Base-by-base conservation (phyloP, 768 basidiomycete species). In the Lentinus brumalis region DNA sequence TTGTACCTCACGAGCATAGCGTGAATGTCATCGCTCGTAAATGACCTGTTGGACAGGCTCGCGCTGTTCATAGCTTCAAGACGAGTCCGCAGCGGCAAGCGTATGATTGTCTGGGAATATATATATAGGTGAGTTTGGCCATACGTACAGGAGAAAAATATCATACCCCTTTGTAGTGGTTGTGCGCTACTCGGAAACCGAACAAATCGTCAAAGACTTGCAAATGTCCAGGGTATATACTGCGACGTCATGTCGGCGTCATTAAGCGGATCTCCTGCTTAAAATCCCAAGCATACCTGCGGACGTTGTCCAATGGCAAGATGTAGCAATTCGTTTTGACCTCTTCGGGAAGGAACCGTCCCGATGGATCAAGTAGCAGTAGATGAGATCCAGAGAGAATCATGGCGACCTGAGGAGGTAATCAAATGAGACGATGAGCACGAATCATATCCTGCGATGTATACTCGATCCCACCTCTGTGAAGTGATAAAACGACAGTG, bases 401-500 rank as follows among this genome's bases (percentile, higher is more conserved):
- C 69, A 74, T 73, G 5, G 66, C 68, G 12, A 76, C 40, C 75
- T 76, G 45, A 12, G 2, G 16, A 18, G 11, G 49, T 12, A 29
- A 15, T 31, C 30, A 15, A 35, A 21, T 47, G 41, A 7, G 39
- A 10, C 15, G 21, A 46, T 49, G 32, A 54, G n/a, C 5, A 39
- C 57, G 56, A 15, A 8, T n/a, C 8, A 18, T 11, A 18, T 9
- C 21, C 6, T 6, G 11, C 30, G 35, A 29, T 41, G n/a, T 32
- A n/a, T 4, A 11, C 11, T 26, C 11, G 46, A 12, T 4, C 73
- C 53, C 52, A 83, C 83, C 70, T 84, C 82, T 0, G 79, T 77
- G 53, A 83, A 77, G 61, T 83, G 81, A 59, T 79, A 85, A 76
- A 83, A 80, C 0, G 81, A 78, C 4, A 84, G 70, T 14, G 79